Conservation (phyloP, 2,329 filamentous ascomycete genomes). For the Colletotrichum sp. region DNA sequence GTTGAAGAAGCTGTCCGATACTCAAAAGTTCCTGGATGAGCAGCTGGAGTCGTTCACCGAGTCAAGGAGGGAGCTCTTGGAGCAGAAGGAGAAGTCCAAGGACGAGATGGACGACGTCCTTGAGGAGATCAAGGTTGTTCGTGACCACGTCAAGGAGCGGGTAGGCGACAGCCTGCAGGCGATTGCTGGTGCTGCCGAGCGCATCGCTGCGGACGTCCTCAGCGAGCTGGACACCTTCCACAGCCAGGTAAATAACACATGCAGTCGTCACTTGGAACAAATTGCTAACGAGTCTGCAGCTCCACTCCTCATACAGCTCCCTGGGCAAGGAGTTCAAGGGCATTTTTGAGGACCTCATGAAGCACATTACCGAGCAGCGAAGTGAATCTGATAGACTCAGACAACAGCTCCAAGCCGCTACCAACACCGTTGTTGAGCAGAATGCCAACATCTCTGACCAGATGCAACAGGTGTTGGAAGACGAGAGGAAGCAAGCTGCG, state of each 20-base stretch:
- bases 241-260: constrained; percentile 60
- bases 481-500: constrained; percentile 76
- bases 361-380: constrained; percentile 77
- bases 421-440: constrained; percentile 69
- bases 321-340: constrained; percentile 86
- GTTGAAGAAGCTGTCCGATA: constrained; percentile 71
- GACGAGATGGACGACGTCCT: constrained; percentile 90
- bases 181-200: constrained; percentile 82
- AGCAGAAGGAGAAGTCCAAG: constrained; percentile 72
- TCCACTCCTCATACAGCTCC: constrained; percentile 83
- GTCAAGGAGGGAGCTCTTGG: constrained; percentile 71
- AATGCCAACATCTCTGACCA: constrained; percentile 70
- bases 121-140: constrained; percentile 88
- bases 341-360: constrained; percentile 82
- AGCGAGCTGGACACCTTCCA: constrained; percentile 87
- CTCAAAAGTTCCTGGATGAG: constrained; percentile 72
- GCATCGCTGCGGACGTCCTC: constrained; percentile 88
- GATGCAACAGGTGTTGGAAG: constrained; percentile 73
- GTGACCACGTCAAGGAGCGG: constrained; percentile 85
- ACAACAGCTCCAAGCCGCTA: constrained; percentile 73
- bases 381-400: constrained; percentile 76
- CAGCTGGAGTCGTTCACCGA: constrained; percentile 71
- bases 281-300: constrained; percentile 42
- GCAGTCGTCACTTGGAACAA: accelerated
- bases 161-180: constrained; percentile 86